Evolutionary conservation across 805 yeast genomes (phyloP), one percentile per base, ranked within the genome.

Genomic region (Candida endomychidarum): DNA sequence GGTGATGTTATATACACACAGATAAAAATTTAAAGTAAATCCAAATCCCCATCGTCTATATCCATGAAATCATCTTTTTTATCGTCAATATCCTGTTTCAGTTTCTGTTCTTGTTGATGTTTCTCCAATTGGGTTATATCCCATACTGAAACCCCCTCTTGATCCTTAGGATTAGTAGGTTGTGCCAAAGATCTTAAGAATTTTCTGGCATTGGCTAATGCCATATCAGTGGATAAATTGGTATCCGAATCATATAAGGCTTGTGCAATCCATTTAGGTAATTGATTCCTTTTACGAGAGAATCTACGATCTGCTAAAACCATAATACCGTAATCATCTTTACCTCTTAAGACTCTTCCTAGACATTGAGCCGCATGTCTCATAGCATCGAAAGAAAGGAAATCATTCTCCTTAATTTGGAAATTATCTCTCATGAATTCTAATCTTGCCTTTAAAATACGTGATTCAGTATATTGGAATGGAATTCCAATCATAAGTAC

Each of bases 401-500:
- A 93, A 55, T 93, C 99, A 57, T 87, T 89, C 55, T 93, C 99
- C 48, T 88, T 76, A 41, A 93, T 91, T 53, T 89, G 95, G 59
- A 79, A 91, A 54, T 89, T 90, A 57, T 93, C 98, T 49, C 98
- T 73, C 59, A 93, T 63, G 54, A 93, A 93, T 63, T 93, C 99
- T 32, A 93, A 69, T 37, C 99, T 76, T 0, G 99, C 99, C 53
- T 93, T 93, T 53, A 93, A 70, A 48, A 93, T 93, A 56, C 98
- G 80, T 3, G 97, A 90, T 58, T 93, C 99, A 0, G 99, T 93
- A 62, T 93, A 93, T 72, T 93, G 99, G 74, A 93, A 93, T 0
- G 99, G 99, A 49, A 93, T 95, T 49, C 99, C 99, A 63, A 93
- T 91, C 97, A 93, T 91, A 45, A 93, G 71, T 46, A 93, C 99